phyloP scores from a whole-genome alignment of 352 stramenopile species.

The Blastocystis sp. region DNA sequence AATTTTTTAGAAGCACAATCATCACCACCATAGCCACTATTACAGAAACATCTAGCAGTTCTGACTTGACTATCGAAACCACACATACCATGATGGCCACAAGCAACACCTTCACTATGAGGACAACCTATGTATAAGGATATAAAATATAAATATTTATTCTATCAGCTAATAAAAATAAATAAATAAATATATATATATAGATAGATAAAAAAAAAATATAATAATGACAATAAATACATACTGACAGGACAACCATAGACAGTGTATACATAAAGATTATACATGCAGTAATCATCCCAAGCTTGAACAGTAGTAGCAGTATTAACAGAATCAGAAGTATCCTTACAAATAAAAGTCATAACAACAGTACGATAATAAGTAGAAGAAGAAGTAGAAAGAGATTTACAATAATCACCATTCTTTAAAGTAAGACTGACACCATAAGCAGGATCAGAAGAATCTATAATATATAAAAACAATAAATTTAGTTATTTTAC shows the following conservation, averaged over 20 bases:
- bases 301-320: background rate
- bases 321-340: background rate
- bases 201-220: background rate
- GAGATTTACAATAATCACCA: slow-evolving; percentile 35
- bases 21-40: slow-evolving; percentile 7
- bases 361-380: no score
- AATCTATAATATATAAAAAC: slow-evolving; percentile 2
- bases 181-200: no score
- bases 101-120: background rate
- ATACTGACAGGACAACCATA: slow-evolving; percentile 28
- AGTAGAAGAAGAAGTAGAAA: no score
- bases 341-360: no score
- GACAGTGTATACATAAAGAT: slow-evolving; percentile 20
- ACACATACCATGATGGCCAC: slow-evolving; percentile 28
- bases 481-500: no score
- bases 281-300: slow-evolving; percentile 4
- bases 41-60: slow-evolving; percentile 26
- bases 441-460: slow-evolving; percentile 1
- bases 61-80: slow-evolving; percentile 6
- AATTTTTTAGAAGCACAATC: slow-evolving; percentile 27
- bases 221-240: background rate
- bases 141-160: no score
- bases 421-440: background rate
- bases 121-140: no score
- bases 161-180: no score